Evolutionary conservation across 768 basidiomycete species (phyloP), one percentile per base, ranked within the genome.

Genomic region (Tulasnella calospora): DNA sequence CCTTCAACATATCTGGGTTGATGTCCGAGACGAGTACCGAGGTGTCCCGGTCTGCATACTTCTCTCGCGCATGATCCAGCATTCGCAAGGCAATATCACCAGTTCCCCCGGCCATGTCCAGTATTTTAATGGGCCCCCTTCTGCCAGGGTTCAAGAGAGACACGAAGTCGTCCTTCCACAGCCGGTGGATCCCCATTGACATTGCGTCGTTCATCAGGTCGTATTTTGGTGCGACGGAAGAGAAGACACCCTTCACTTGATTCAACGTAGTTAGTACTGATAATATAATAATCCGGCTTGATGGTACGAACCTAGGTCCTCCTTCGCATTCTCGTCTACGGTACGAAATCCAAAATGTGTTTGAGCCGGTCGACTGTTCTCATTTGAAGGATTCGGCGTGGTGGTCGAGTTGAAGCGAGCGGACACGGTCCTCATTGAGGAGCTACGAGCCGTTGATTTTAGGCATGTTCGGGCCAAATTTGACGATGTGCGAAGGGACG

Each of bases 191-290:
- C 46, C 98, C 98, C 80, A 99, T 85, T 3, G 98, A 99, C 84
- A 96, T 94, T n/a, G 96, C 94, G 83, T 99, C 98, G 87, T 99
- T 99, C 97, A 99, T 98, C 57, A 98, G 84, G 85, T 99, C 98
- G 85, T 99, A 99, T 69, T 89, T 92, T 46, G 94, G 92, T 61
- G 98, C 96, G 78, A 99, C 98, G 9, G 94, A 97, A 82, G 94
- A 91, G 85, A 99, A 99, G 74, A 99, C 96, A 80, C 89, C 89
- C 82, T 94, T 94, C 80, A 99, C 98, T 86, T 40, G 30, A 40
- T 78, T 23, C 41, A 35, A 27, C 55, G 40, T n/a, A 57, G 76
- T 44, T 35, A 10, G n/a, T 19, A 72, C 5, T 27, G 38, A 41
- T 30, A 69, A 57, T 47, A 36, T 21, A 19, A 76, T 61, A 57